Evolutionary conservation across 768 basidiomycete species (phyloP).

Genomic region (Plicaturopsis crispa): DNA sequence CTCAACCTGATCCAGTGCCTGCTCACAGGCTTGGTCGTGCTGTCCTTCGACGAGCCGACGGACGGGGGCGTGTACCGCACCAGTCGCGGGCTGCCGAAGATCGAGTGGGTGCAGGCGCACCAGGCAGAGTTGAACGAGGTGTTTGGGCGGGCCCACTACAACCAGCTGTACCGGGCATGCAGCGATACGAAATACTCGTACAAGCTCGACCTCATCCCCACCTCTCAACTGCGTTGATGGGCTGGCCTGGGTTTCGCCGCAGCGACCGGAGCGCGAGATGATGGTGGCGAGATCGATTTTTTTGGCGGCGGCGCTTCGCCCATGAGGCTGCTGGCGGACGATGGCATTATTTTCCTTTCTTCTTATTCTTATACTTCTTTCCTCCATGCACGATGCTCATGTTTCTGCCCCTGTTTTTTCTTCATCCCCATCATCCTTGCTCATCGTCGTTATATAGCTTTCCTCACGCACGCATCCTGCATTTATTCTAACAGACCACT

Average conservation of each 20-base stretch:
- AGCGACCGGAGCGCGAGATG: too few species aligned
- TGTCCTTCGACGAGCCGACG: constrained; percentile 71
- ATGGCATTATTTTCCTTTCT: too few species aligned
- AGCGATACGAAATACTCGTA: constrained; percentile 64
- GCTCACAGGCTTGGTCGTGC: constrained; percentile 62
- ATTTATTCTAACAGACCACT: too few species aligned
- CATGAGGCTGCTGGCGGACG: too few species aligned
- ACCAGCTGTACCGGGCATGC: constrained; percentile 65
- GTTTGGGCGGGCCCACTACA: constrained; percentile 68
- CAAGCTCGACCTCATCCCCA: constrained; percentile 60
- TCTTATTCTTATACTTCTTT: not conserved
- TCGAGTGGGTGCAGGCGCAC: constrained; percentile 70
- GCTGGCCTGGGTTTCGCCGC: not conserved
- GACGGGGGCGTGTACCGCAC: constrained; percentile 66
- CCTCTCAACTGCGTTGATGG: constrained; percentile 1
- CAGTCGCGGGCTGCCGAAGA: constrained; percentile 68
- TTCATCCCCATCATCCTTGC: not conserved
- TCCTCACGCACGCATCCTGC: too few species aligned
- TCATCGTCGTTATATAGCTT: not conserved
- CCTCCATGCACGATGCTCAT: not conserved
- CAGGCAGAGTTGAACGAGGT: constrained; percentile 61
- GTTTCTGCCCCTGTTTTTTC: not conserved
- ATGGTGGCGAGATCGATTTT: too few species aligned
- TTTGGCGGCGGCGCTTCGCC: too few species aligned
- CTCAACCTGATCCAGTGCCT: constrained; percentile 64